Evolutionary conservation across 108 stramenopile genomes (phyloP).

Genomic region (Hondaea fermentalgiana): DNA sequence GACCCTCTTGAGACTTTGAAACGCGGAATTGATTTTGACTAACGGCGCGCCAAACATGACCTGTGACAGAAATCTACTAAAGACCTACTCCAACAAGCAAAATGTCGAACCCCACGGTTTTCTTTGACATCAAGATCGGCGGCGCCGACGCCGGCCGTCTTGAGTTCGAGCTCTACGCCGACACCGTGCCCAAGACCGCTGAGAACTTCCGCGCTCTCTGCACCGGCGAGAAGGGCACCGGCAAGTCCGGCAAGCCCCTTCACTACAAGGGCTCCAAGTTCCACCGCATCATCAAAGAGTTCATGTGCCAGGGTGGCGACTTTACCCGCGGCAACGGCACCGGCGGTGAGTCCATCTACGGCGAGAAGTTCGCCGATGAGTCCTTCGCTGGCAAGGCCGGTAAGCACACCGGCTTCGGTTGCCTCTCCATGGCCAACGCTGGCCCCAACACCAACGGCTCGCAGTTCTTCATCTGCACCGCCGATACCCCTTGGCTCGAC

Average conservation of each 20-base stretch:
- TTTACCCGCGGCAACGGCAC: constrained; percentile 66
- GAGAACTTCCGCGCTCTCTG: constrained; percentile 90
- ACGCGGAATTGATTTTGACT: too few relatives aligned
- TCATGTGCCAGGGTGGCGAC: constrained; percentile 84
- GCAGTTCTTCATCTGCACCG: constrained; percentile 87
- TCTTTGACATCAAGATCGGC: constrained; percentile 73
- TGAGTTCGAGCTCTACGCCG: constrained; percentile 72
- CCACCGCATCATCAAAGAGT: constrained; percentile 76
- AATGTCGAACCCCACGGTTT: constrained; percentile 27
- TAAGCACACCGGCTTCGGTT: constrained; percentile 74
- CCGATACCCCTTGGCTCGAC: constrained; percentile 84
- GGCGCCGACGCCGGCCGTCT: constrained; percentile 45
- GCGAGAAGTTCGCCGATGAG: constrained; percentile 26
- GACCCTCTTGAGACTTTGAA: too few relatives aligned
- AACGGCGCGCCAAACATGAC: too few relatives aligned
- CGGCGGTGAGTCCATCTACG: constrained; percentile 79
- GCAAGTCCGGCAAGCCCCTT: constrained; percentile 57
- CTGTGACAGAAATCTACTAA: too few relatives aligned
- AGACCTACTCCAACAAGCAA: background rate
- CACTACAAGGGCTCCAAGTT: constrained; percentile 82
- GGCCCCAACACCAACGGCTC: constrained; percentile 74
- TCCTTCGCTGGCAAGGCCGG: constrained; percentile 58
- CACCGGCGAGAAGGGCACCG: constrained; percentile 79
- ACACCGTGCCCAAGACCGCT: constrained; percentile 86
- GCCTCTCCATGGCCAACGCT: constrained; percentile 74